Evolutionary conservation across 2,329 filamentous ascomycete species (phyloP).

Genomic region (Aureobasidium sp.): DNA sequence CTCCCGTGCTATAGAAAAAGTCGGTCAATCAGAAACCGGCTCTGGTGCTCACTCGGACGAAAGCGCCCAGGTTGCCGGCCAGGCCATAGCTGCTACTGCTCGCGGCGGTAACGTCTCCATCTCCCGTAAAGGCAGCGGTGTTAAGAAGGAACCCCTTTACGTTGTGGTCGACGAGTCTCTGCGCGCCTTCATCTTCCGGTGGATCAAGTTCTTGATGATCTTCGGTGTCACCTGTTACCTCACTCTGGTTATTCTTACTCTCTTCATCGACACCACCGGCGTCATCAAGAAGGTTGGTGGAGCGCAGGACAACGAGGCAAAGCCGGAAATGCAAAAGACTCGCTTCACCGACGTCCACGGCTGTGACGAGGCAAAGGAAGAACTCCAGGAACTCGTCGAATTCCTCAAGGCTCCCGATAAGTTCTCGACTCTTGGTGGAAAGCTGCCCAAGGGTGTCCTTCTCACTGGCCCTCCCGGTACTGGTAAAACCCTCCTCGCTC

Average conservation of each 20-base stretch:
- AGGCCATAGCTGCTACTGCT: constrained; percentile 67
- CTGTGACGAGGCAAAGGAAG: constrained; percentile 96
- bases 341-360: constrained; percentile 92
- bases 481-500: constrained; percentile 90
- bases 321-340: constrained; percentile 84
- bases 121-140: constrained; percentile 52
- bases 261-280: constrained; percentile 73
- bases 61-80: constrained; percentile 68
- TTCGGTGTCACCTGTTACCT: constrained; percentile 75
- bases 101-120: constrained; percentile 57
- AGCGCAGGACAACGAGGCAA: constrained; percentile 68
- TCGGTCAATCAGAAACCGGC: constrained; percentile 42
- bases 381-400: constrained; percentile 92
- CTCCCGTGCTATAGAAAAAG: constrained; percentile 58
- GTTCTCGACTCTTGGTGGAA: constrained; percentile 89
- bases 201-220: constrained; percentile 76
- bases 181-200: constrained; percentile 72
- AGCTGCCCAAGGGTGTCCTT: constrained; percentile 92
- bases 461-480: constrained; percentile 93
- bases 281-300: constrained; percentile 70
- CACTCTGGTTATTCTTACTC: constrained; percentile 66
- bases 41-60: constrained; percentile 43
- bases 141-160: constrained; percentile 78
- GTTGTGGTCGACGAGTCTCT: constrained; percentile 91
- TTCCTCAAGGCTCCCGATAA: constrained; percentile 89